phyloP scores from a whole-genome alignment of 2,329 filamentous ascomycete species.

The Fusarium redolens region DNA sequence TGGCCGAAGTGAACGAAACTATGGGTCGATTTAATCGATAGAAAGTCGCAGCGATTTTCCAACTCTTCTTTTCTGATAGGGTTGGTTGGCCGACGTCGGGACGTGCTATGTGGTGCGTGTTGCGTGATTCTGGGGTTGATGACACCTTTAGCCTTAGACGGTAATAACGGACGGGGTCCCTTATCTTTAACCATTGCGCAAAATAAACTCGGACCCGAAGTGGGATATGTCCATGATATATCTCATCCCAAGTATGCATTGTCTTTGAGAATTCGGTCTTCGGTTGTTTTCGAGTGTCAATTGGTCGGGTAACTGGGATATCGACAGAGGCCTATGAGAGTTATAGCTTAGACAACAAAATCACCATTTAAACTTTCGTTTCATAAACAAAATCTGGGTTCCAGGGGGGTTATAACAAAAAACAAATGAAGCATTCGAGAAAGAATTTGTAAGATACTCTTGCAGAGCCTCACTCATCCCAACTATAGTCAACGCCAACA shows the following conservation, averaged over 20 bases:
- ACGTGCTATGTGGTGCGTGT: neutral
- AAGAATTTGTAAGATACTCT: too few relatives aligned
- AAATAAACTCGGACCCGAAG: neutral
- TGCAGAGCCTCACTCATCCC: neutral
- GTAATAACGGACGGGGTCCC: neutral
- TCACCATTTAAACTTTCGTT: rapidly evolving
- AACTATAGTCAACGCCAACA: neutral
- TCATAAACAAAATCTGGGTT: rapidly evolving
- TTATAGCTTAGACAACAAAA: neutral
- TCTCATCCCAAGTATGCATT: rapidly evolving
- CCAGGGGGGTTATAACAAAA: too few relatives aligned
- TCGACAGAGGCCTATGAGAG: neutral
- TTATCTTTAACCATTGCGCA: neutral
- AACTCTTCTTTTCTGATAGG: neutral
- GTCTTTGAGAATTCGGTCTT: too few relatives aligned
- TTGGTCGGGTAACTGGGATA: rapidly evolving
- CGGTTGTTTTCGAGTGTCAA: neutral
- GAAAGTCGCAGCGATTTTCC: neutral
- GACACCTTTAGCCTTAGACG: slow-evolving; percentile 2
- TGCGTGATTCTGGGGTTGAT: slow-evolving; percentile 22
- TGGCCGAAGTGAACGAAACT: neutral
- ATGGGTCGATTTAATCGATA: neutral
- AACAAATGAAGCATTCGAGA: rapidly evolving
- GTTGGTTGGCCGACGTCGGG: slow-evolving; percentile 5
- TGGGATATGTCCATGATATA: neutral